These are phyloP conservation scores for Diospyros kaki DNA, from an alignment of 148 eudicot genomes.

Conservation along the genomic window DNA sequence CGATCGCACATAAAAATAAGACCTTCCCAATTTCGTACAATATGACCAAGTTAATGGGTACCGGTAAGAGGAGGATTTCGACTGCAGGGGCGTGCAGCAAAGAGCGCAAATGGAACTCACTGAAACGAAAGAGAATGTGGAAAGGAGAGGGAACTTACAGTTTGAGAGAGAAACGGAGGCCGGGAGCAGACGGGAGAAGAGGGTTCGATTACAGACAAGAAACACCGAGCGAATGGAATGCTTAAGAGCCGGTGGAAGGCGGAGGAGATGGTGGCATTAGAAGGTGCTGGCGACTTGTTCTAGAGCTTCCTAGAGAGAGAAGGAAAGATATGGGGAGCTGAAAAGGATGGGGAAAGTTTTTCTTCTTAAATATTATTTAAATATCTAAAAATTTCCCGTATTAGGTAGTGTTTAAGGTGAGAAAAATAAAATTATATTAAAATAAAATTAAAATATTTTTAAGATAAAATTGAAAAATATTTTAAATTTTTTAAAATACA, in stretches of 20 bases:
- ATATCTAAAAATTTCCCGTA: no score
- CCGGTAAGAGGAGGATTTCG: background rate
- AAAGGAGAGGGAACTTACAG: conserved; percentile 4
- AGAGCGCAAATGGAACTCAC: conserved; percentile 1
- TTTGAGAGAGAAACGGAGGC: background rate
- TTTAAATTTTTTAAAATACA: no score
- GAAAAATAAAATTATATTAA: no score
- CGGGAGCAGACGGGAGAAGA: background rate
- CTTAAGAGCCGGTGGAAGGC: background rate
- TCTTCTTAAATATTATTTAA: no score
- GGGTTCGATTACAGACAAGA: background rate
- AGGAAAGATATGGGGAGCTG: background rate
- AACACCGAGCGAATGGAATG: background rate
- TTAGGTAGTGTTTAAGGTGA: no score
- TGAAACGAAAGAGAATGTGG: background rate
- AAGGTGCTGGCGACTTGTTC: conserved; percentile 3
- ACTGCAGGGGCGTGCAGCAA: background rate
- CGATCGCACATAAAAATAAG: no score
- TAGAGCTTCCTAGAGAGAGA: conserved; percentile 16
- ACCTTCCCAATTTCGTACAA: background rate
- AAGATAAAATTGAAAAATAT: no score
- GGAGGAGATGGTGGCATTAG: background rate
- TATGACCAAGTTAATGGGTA: background rate
- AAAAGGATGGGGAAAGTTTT: background rate
- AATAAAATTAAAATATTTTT: no score